phyloP scores from a whole-genome alignment of 202 grass and related monocot species.

The Sporobolus alterniflorus region DNA sequence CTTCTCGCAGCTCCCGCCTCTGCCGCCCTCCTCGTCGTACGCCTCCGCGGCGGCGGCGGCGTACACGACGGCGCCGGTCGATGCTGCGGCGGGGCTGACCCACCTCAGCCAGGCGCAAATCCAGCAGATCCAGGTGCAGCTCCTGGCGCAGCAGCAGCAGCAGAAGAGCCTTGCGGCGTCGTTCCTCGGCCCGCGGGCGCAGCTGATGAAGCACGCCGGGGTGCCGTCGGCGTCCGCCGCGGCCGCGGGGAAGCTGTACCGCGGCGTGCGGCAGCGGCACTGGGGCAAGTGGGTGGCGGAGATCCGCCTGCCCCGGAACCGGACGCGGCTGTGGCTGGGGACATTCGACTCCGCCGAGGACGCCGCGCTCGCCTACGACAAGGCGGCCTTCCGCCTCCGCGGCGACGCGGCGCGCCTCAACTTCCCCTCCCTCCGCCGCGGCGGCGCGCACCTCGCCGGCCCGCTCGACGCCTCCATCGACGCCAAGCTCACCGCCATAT shows the following conservation, averaged over 20 bases:
- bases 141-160: constrained; percentile 57
- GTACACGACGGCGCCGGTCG: neutral
- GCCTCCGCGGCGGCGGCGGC: constrained; percentile 7
- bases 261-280: constrained; percentile 96
- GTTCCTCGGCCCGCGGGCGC: constrained; percentile 62
- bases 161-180: constrained; percentile 23
- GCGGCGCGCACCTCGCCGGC: constrained; percentile 63
- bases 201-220: constrained; percentile 84
- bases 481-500: constrained; percentile 88
- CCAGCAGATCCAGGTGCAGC: constrained; percentile 71
- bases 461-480: constrained; percentile 75
- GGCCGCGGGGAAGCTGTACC: constrained; percentile 60
- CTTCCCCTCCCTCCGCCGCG: constrained; percentile 79
- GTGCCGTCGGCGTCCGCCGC: neutral
- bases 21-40: constrained; percentile 44
- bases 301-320: constrained; percentile 93
- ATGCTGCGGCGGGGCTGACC: constrained; percentile 41
- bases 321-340: constrained; percentile 94
- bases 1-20: constrained; percentile 47
- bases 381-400: constrained; percentile 89
- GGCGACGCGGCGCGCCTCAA: constrained; percentile 90
- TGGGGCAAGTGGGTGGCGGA: constrained; percentile 99
- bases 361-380: constrained; percentile 93
- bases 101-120: constrained; percentile 73
- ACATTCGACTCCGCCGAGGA: constrained; percentile 97